phyloP scores from a whole-genome alignment of 1,284 basidiomycete genomes.

The Ganoderma lucidum region DNA sequence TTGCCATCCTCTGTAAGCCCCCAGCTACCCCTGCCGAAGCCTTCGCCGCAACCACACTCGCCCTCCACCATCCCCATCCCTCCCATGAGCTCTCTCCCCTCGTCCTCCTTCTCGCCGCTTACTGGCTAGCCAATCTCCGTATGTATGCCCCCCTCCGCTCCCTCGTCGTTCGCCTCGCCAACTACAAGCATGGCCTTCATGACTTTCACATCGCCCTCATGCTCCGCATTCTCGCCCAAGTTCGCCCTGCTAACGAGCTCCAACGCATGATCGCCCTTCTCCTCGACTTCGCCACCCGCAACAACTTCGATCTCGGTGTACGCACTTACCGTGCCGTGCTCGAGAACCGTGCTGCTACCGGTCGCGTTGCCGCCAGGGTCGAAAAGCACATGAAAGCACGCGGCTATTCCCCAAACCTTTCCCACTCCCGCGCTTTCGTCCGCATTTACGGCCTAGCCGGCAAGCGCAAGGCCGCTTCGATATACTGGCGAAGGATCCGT shows the following conservation, averaged over 20 bases:
- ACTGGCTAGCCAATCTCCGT: conserved; percentile 57
- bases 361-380: conserved; percentile 10
- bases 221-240: conserved; percentile 53
- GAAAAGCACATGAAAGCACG: conserved; percentile 18
- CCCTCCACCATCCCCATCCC: conserved; percentile 46
- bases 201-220: conserved; percentile 61
- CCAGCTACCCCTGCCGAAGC: conserved; percentile 53
- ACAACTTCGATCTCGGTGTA: conserved; percentile 9
- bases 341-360: conserved; percentile 10
- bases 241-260: conserved; percentile 9
- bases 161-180: conserved; percentile 55
- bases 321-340: conserved; percentile 22
- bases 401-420: conserved; percentile 19
- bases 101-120: conserved; percentile 55
- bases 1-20: conserved; percentile 59
- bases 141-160: conserved; percentile 52
- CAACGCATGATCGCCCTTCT: conserved; percentile 14
- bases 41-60: conserved; percentile 46
- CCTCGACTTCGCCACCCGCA: conserved; percentile 41
- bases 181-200: conserved; percentile 43
- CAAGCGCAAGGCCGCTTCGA: conserved; percentile 8
- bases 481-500: conserved; percentile 27
- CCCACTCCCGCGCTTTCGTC: conserved; percentile 23
- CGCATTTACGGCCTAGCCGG: conserved; percentile 17
- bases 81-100: conserved; percentile 47